A percentile compares a stretch with the other conserved stretches of the same genome.
Conservation (phyloP, 805 yeast species). For the Kuraishia borneana region DNA sequence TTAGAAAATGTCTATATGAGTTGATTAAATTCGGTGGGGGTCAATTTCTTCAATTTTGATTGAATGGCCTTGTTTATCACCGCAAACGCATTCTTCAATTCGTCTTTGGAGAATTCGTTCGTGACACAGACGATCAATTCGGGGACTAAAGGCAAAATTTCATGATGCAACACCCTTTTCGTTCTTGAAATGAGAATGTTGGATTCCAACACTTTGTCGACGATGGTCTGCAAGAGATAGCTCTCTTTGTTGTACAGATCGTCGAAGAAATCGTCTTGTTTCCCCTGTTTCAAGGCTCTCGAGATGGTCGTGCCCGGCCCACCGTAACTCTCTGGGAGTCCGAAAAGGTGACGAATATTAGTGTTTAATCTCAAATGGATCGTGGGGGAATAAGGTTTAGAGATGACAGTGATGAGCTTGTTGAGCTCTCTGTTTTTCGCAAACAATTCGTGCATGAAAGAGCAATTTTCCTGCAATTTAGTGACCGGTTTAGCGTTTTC, state of each 20-base stretch:
- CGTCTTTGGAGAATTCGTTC: slow-evolving; percentile 31
- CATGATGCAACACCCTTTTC: slow-evolving; percentile 63
- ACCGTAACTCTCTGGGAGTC: slow-evolving; percentile 40
- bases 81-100: slow-evolving; percentile 29
- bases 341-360: slow-evolving; percentile 28
- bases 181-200: slow-evolving; percentile 43
- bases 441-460: slow-evolving; percentile 27
- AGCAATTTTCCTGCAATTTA: slow-evolving; percentile 27
- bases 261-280: slow-evolving; percentile 28
- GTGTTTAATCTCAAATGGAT: slow-evolving; percentile 52
- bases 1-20: no score
- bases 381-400: slow-evolving; percentile 53
- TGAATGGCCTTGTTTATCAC: slow-evolving; percentile 21
- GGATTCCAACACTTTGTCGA: slow-evolving; percentile 42
- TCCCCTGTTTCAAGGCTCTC: slow-evolving; percentile 32
- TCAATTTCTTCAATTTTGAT: slow-evolving; percentile 8
- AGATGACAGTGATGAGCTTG: slow-evolving; percentile 37
- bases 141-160: slow-evolving; percentile 58
- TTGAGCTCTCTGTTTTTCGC: slow-evolving; percentile 22
- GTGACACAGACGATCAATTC: slow-evolving; percentile 42
- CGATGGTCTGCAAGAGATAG: slow-evolving; percentile 52
- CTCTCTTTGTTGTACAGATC: slow-evolving; percentile 39
- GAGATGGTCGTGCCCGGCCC: slow-evolving; percentile 27
- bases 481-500: slow-evolving; percentile 14
- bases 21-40: slow-evolving; percentile 4